Evolutionary conservation across 345 rosid genomes (phyloP).

Genomic region (Eucalyptus urophylla): DNA sequence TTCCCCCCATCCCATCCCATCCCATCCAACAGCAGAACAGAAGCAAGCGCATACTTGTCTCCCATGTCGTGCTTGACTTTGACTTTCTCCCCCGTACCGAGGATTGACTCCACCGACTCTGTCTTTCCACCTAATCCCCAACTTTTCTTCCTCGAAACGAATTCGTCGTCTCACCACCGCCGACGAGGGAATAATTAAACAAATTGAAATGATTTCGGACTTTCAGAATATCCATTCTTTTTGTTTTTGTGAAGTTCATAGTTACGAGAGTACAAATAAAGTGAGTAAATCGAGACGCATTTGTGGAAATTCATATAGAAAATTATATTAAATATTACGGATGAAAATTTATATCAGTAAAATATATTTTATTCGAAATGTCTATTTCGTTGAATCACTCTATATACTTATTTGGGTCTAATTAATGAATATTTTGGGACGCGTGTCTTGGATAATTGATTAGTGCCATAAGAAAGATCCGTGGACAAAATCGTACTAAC

Average conservation of each 20-base stretch:
- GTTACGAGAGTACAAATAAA: neutral
- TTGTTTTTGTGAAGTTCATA: neutral
- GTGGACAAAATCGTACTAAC: neutral
- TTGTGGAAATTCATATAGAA: neutral
- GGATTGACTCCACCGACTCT: neutral
- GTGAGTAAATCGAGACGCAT: neutral
- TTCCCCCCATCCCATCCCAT: neutral
- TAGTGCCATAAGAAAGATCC: neutral
- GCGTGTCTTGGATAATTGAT: neutral
- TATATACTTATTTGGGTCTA: neutral
- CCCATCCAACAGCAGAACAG: neutral
- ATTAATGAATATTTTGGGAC: neutral
- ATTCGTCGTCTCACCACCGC: neutral
- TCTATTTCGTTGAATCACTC: neutral
- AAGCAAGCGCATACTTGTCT: neutral
- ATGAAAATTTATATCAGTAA: neutral
- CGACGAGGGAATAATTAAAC: neutral
- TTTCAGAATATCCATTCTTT: neutral
- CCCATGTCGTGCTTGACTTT: neutral
- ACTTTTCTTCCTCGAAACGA: neutral
- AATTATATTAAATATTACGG: neutral
- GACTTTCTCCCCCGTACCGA: neutral
- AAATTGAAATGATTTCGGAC: neutral
- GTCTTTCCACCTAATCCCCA: neutral
- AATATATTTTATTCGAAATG: rapidly evolving